Conservation (phyloP, 2,329 filamentous ascomycete genomes). For the Lachnellula subtilissima region DNA sequence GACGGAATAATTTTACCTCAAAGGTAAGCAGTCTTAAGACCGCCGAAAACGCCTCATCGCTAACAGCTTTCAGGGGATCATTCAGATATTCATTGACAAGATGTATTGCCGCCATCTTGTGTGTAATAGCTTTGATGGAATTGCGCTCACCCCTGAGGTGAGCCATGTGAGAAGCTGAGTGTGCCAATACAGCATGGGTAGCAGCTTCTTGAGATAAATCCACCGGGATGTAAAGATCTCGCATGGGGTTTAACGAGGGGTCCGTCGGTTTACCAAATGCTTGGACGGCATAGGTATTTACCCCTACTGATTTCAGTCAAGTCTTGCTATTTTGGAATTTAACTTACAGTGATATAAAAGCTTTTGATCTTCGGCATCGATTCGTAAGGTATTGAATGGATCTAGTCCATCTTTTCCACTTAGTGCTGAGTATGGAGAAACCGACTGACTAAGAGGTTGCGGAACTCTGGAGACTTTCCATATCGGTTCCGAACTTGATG, state of each 20-base stretch:
- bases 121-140: conserved; percentile 28
- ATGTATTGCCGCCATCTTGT: conserved; percentile 34
- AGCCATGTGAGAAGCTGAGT: conserved; percentile 36
- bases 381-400: conserved; percentile 34
- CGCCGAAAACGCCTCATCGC: conserved; percentile 33
- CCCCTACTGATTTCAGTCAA: conserved; percentile 20
- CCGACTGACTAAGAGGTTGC: neutral
- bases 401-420: conserved; percentile 25
- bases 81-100: conserved; percentile 33
- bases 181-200: conserved; percentile 39
- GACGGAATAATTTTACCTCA: conserved; percentile 23
- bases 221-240: conserved; percentile 37
- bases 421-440: neutral
- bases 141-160: conserved; percentile 30
- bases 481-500: neutral
- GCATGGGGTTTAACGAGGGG: conserved; percentile 35
- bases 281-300: conserved; percentile 31
- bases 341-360: conserved; percentile 35
- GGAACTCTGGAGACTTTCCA: neutral
- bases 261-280: conserved; percentile 30
- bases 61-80: conserved; percentile 28
- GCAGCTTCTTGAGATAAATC: conserved; percentile 38
- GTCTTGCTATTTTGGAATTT: neutral
- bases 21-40: conserved; percentile 32
- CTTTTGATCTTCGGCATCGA: conserved; percentile 34